Base-by-base conservation (phyloP, 495 filamentous ascomycete species). In the Penicillium dipodomyicola region DNA sequence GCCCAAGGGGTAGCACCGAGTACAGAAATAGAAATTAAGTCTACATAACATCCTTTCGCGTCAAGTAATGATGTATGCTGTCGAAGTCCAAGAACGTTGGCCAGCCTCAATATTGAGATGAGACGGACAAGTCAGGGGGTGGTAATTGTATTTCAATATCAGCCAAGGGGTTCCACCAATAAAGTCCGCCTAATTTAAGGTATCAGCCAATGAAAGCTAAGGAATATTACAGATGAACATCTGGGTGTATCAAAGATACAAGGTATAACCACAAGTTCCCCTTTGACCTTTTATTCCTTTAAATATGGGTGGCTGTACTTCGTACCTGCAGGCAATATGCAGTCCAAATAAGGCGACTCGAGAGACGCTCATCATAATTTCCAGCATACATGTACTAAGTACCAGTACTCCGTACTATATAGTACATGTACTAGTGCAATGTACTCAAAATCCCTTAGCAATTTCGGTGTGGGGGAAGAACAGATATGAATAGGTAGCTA, bases 71-170 rank as follows among this genome's bases (percentile, higher is more conserved):
- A 39, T 39, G 39, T 47, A 40, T 4, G 33, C 25, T 60, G 40
- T 33, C 30, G 30, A 12, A 33, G 30, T 47, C 44, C 48, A 45
- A 12, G 3, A 33, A 41, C 25, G 35, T 32, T 49, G 39, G 50
- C 50, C 39, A 43, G 50, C 47, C 32, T 37, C 19, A 37, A 25
- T 37, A 20, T 49, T 49, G n/a, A 49, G 30, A 12, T 49, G 32
- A 37, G 22, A 49, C 32, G 5, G 8, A 37, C 47, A 25, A 37
- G 47, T 19, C 30, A 49, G 47, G 47, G 45, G 47, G n/a, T 49
- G 46, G 47, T 49, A 49, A 37, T n/a, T 0, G 17, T 8, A 35
- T 49, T 49, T 23, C 47, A 33, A 12, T 19, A 10, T 15, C 1
- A 10, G 4, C 2, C 10, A 11, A 5, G 2, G 2, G 12, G 5